phyloP scores from a whole-genome alignment of 2,329 filamentous ascomycete species.

The Cladosporium sp. region DNA sequence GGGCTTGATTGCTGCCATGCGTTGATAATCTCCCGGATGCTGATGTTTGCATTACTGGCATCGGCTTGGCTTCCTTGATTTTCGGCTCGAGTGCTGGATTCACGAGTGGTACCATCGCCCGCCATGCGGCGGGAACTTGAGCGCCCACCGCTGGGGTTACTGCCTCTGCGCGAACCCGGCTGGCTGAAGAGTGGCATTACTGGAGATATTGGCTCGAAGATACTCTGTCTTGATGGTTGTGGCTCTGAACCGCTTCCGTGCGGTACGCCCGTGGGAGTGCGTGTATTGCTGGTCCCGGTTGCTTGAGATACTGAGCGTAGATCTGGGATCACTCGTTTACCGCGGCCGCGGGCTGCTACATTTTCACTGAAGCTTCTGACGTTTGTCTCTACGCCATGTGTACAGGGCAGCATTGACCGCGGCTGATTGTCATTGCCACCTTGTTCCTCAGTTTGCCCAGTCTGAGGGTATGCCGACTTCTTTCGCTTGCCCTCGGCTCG shows the following conservation, averaged over 20 bases:
- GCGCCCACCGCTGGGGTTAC: neutral
- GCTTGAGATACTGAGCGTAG: neutral
- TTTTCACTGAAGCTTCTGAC: neutral
- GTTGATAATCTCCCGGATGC: constrained; percentile 2
- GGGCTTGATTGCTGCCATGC: constrained; percentile 5
- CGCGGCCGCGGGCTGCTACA: neutral
- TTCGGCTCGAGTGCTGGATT: neutral
- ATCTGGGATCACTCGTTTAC: neutral
- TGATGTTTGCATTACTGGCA: neutral
- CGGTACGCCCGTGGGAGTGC: neutral
- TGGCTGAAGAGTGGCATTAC: neutral
- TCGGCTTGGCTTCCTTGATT: neutral
- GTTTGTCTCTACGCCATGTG: neutral
- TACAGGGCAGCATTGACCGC: neutral
- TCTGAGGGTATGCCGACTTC: no score
- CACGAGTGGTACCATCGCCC: neutral
- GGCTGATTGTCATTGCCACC: neutral
- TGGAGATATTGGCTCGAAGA: neutral
- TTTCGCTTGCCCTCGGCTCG: no score
- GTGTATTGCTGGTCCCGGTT: neutral
- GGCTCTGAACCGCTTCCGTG: neutral
- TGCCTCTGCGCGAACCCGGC: neutral
- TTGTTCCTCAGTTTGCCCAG: no score
- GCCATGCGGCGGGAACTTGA: neutral
- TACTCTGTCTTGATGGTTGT: neutral